A percentile compares a stretch with the other conserved stretches of the same genome.
Evolutionary conservation across 768 basidiomycete species (phyloP).

Genomic region (Coprinopsis cinerea): DNA sequence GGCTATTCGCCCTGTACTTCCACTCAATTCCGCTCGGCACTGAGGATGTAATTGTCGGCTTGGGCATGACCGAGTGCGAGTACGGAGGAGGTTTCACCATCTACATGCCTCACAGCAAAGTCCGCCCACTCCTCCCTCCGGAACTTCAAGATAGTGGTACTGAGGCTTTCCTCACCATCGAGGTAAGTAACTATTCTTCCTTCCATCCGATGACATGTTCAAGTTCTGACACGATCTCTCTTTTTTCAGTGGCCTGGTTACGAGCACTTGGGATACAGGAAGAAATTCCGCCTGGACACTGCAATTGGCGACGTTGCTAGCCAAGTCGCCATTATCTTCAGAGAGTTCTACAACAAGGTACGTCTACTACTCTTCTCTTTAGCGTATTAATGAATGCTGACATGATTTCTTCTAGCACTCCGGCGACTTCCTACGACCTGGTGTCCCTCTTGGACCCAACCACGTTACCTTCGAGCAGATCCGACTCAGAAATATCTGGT

Average conservation of each 20-base stretch:
- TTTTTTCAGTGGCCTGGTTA: constrained; percentile 8
- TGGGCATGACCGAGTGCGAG: constrained; percentile 5
- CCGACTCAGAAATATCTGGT: constrained; percentile 3
- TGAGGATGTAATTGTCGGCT: background rate
- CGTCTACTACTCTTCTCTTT: background rate
- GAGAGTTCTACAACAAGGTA: constrained; percentile 5
- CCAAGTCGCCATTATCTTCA: constrained; percentile 5
- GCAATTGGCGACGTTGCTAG: constrained; percentile 4
- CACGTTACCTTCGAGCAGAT: constrained; percentile 1
- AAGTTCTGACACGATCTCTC: background rate
- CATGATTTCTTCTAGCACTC: background rate
- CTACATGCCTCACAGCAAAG: background rate
- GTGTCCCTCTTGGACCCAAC: background rate
- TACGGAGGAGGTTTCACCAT: background rate
- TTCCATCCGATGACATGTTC: too few relatives aligned
- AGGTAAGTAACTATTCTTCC: too few relatives aligned
- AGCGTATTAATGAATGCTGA: background rate
- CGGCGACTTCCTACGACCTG: background rate
- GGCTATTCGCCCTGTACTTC: constrained; percentile 3
- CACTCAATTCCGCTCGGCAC: background rate
- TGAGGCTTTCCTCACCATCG: background rate
- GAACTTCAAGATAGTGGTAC: background rate
- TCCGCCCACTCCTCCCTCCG: background rate
- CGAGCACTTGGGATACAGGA: background rate
- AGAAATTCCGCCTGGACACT: background rate